A percentile compares a stretch with the other conserved stretches of the same genome.
phyloP scores from a whole-genome alignment of 1,284 basidiomycete genomes.

The Trametes pubescens region DNA sequence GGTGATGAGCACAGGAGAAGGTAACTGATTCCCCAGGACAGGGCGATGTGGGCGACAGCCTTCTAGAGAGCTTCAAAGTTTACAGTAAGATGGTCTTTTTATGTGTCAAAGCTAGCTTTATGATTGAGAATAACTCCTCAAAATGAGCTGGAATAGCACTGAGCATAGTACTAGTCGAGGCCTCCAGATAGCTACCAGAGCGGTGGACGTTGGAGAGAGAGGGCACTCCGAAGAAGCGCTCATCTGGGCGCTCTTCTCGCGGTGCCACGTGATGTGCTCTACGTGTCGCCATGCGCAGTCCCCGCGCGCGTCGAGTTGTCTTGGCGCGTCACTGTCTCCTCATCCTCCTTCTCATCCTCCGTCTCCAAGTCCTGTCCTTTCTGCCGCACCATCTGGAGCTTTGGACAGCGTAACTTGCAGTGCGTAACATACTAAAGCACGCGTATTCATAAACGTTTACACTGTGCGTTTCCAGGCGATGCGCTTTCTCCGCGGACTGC shows the following conservation, averaged over 20 bases:
- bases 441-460: not conserved
- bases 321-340: slow-evolving; percentile 23
- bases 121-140: too few relatives aligned
- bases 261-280: slow-evolving; percentile 25
- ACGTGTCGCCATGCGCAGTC: slow-evolving; percentile 33
- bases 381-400: not conserved
- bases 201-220: too few relatives aligned
- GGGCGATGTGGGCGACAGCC: too few relatives aligned
- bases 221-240: too few relatives aligned
- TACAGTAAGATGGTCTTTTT: too few relatives aligned
- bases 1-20: too few relatives aligned
- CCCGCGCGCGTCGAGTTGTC: slow-evolving; percentile 27
- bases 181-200: too few relatives aligned
- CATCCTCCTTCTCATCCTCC: not conserved
- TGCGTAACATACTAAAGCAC: not conserved
- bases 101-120: too few relatives aligned
- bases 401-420: not conserved
- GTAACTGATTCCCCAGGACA: too few relatives aligned
- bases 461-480: slow-evolving; percentile 14
- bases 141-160: too few relatives aligned
- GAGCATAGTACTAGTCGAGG: too few relatives aligned
- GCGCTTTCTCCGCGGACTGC: slow-evolving; percentile 35
- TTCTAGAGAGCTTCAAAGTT: too few relatives aligned
- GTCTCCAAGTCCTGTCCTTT: slow-evolving; percentile 20
- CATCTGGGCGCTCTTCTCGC: not conserved